phyloP scores from a whole-genome alignment of 768 basidiomycete species.

The Nidularia sp. region DNA sequence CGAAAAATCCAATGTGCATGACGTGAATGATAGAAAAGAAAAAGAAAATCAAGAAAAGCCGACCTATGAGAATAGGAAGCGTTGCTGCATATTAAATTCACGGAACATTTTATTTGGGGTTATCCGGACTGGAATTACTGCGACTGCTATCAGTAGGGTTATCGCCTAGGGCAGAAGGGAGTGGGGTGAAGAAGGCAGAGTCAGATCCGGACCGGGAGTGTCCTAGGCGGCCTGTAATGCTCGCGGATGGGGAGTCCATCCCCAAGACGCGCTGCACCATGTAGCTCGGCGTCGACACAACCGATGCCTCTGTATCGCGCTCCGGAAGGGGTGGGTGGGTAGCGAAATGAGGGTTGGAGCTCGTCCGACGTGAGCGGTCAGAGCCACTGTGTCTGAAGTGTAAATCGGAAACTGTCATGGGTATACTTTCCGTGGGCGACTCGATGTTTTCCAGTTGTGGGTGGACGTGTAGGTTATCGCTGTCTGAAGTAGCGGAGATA shows the following conservation, averaged over 20 bases:
- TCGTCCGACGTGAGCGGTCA: constrained; percentile 25
- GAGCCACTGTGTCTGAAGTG: constrained; percentile 42
- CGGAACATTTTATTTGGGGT: background rate
- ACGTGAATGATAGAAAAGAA: too few species aligned
- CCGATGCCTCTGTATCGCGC: constrained; percentile 3
- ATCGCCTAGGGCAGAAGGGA: background rate
- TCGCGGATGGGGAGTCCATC: constrained; percentile 12
- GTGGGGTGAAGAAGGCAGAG: background rate
- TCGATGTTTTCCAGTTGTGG: constrained; percentile 26
- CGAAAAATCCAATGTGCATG: too few species aligned
- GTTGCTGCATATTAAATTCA: too few species aligned
- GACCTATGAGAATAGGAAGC: too few species aligned
- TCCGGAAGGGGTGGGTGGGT: constrained; percentile 36
- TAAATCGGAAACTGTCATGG: constrained; percentile 51
- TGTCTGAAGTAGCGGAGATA: constrained; percentile 10
- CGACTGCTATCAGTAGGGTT: background rate
- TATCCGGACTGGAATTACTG: background rate
- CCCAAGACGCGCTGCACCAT: constrained; percentile 24
- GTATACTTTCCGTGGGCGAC: constrained; percentile 56
- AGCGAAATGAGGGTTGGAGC: constrained; percentile 30
- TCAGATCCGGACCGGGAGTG: constrained; percentile 11
- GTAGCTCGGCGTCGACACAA: constrained; percentile 12
- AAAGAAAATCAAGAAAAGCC: too few species aligned
- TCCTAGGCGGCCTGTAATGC: constrained; percentile 5
- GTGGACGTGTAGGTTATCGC: constrained; percentile 20